A percentile compares a stretch with the other conserved stretches of the same genome.
Evolutionary conservation across 2,329 filamentous ascomycete species (phyloP).

Genomic region (Fusarium bactridioides): DNA sequence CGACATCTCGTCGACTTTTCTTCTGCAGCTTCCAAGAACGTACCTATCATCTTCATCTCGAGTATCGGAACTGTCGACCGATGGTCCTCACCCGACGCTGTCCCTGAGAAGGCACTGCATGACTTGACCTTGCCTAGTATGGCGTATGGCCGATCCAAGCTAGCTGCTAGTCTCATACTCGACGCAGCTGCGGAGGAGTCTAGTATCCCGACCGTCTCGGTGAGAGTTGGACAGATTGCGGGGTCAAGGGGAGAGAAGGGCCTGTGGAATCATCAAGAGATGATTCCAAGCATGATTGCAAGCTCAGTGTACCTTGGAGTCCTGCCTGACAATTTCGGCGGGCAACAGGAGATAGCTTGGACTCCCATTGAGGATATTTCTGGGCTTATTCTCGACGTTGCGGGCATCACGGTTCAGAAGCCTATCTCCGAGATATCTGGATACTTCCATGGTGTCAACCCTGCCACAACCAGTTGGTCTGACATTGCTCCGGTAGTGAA

Average conservation of each 20-base stretch:
- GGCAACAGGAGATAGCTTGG: neutral
- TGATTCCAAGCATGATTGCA: constrained; percentile 1
- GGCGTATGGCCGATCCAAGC: neutral
- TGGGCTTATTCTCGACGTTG: neutral
- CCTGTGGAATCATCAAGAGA: constrained; percentile 1
- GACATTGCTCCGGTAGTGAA: neutral
- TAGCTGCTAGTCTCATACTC: neutral
- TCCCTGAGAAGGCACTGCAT: neutral
- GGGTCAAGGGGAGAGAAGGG: neutral
- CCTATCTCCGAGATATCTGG: neutral
- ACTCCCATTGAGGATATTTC: neutral
- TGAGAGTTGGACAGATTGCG: constrained; percentile 8
- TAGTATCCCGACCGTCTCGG: rapidly evolving
- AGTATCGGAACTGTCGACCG: neutral
- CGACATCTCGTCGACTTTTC: neutral
- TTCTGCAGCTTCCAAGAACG: neutral
- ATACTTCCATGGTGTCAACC: constrained; percentile 10
- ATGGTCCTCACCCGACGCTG: neutral
- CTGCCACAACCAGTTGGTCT: neutral
- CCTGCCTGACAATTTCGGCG: neutral
- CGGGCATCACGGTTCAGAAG: neutral
- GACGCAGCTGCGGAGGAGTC: neutral
- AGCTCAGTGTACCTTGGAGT: constrained; percentile 1
- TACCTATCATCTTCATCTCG: neutral
- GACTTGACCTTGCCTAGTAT: neutral